Evolutionary conservation across 305 asterid genomes (phyloP), one percentile per base, ranked within the genome.

Genomic region (Fraxinus velutina): DNA sequence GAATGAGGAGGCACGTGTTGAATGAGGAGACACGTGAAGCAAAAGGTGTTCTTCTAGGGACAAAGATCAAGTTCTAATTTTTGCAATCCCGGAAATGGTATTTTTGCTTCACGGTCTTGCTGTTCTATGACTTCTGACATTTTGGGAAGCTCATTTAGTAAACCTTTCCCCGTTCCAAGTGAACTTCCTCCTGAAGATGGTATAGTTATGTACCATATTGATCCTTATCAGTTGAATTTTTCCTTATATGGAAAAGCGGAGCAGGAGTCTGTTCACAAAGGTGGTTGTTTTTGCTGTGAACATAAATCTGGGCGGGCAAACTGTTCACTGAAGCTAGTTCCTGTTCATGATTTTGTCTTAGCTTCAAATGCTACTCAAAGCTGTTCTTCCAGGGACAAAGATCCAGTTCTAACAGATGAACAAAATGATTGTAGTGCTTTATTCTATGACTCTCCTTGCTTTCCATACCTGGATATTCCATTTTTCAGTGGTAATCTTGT

Each of bases 401-500:
- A 82, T 85, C 73, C 81, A 8, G 39, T 44, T 42, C 62, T 55
- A 80, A 79, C 79, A 19, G 90, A 84, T 74, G 91, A 87, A 76
- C 89, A 84, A 75, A 85, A 84, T 44, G 97, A 90, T 68, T 78
- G 91, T 21, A 95, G 99, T 79, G 84, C 92, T 86, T 86, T 39
- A 42, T 42, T 10, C 52, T 42, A 42, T 42, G n/a, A 42, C n/a
- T 0, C 52, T 10, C 15, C n/a, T 42, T 92, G 99, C 74, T 96
- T 96, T 86, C 99, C 99, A 52, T 90, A 95, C 92, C 87, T 94
- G 89, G 98, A 94, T 76, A 80, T 92, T 77, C 98, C 99, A 5
- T 94, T 96, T 88, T 92, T 94, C 76, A 93, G 96, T 81, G 94
- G 98, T 81, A 98, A 96, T 85, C 97, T 96, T 50, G 79, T 91